Base-by-base conservation (phyloP, 345 rosid genomes). In the Camelina laxa region DNA sequence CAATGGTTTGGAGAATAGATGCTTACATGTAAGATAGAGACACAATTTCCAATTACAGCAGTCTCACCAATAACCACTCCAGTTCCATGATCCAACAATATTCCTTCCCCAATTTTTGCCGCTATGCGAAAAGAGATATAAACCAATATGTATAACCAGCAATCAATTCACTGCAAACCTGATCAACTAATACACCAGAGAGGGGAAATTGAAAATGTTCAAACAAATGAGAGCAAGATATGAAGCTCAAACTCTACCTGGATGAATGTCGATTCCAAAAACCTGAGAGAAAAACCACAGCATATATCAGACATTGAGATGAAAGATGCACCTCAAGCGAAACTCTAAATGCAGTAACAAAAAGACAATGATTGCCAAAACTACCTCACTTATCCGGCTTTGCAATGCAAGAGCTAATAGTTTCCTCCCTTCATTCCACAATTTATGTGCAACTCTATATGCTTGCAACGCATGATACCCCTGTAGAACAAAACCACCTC, bases 31-130 rank as follows among this genome's bases (percentile, higher is more conserved):
- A 87, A 82, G 78, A 94, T 68, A 0, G 97, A 90, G 69, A 94
- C 98, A 79, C 80, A 79, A 79, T 88, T 83, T 6, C 92, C 95
- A 55, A 91, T 64, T 27, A 88, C 88, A 60, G 98, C 91, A 45
- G 97, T 91, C 86, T 94, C 96, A 33, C 97, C 97, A 17, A 94
- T 87, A 41, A 94, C 98, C 66, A 89, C 85, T 62, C 97, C 98
- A 7, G 93, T 91, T 36, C 86, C 98, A 79, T 94, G 97, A 76
- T 91, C 98, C 82, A 94, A 74, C 72, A 94, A 70, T 83, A 91
- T 81, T 7, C 90, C 95, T n/a, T 91, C 92, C 9, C 97, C 98
- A 74, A 94, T 89, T 76, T 53, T 86, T 45, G 98, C 97, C 74
- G 97, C 98, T 94, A 73, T 39, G 39, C 6, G 61, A 72, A 73